Conservation (phyloP, 2,329 filamentous ascomycete species). For the Calonectria pauciramosa region DNA sequence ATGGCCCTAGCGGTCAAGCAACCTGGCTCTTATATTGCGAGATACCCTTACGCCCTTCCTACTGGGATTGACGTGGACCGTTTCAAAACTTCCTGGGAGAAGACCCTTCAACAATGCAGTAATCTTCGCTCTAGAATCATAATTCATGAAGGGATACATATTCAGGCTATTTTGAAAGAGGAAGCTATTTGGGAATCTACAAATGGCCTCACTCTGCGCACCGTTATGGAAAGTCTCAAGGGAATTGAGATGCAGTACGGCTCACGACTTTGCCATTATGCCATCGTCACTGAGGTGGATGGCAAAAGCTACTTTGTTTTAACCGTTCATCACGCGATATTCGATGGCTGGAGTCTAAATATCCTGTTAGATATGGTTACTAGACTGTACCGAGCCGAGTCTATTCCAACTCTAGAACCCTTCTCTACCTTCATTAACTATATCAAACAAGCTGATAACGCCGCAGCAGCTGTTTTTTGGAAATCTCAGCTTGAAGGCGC, state of each 20-base stretch:
- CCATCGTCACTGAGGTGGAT: neutral
- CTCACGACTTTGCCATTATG: neutral
- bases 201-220: neutral
- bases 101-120: neutral
- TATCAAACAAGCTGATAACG: neutral
- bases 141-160: neutral
- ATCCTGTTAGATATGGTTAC: neutral
- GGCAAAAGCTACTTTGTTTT: conserved; percentile 15
- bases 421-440: conserved; percentile 19
- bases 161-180: neutral
- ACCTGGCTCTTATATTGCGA: conserved; percentile 24
- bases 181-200: neutral
- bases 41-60: neutral
- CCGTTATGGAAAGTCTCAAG: neutral
- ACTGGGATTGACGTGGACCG: neutral
- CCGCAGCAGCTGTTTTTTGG: neutral
- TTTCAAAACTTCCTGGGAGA: neutral
- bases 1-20: conserved; percentile 37
- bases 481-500: neutral
- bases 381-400: neutral
- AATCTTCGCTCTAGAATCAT: neutral
- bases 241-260: conserved; percentile 4
- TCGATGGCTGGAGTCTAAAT: conserved; percentile 41
- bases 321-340: conserved; percentile 40
- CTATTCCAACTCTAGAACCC: neutral